phyloP scores from a whole-genome alignment of 441 rosid species.

The Cnidoscolus chayamansa region DNA sequence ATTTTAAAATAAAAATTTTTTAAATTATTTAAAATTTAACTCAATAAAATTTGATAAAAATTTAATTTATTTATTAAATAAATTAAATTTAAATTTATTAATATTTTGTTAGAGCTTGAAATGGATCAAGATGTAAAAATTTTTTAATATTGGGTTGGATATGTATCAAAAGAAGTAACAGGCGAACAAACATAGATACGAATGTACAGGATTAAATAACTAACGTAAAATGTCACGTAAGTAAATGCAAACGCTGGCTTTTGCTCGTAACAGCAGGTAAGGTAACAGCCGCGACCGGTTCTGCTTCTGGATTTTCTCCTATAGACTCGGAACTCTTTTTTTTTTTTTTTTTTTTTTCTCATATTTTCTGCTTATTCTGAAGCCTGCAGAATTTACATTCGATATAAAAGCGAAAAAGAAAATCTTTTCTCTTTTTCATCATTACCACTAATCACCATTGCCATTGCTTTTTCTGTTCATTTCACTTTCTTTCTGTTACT shows the following conservation, averaged over 20 bases:
- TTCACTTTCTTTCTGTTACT: not conserved
- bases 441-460: constrained; percentile 2
- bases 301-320: constrained; percentile 47
- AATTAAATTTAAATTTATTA: too few species aligned
- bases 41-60: too few species aligned
- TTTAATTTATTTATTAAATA: too few species aligned
- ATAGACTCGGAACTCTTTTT: constrained; percentile 39
- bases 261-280: constrained; percentile 6
- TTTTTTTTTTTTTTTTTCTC: not conserved
- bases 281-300: constrained; percentile 42
- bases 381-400: constrained; percentile 13
- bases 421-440: constrained; percentile 4
- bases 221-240: not conserved
- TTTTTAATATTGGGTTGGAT: too few species aligned
- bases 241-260: constrained; percentile 17
- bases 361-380: not conserved
- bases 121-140: too few species aligned
- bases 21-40: too few species aligned
- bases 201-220: too few species aligned
- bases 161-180: not conserved
- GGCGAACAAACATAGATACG: not conserved
- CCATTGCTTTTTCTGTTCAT: constrained; percentile 6
- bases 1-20: too few species aligned
- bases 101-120: too few species aligned
- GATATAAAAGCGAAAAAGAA: too few species aligned